These are phyloP conservation scores for Trypanosomatidae sp. DNA, from an alignment of 208 protist species.

Conservation along the genomic window DNA sequence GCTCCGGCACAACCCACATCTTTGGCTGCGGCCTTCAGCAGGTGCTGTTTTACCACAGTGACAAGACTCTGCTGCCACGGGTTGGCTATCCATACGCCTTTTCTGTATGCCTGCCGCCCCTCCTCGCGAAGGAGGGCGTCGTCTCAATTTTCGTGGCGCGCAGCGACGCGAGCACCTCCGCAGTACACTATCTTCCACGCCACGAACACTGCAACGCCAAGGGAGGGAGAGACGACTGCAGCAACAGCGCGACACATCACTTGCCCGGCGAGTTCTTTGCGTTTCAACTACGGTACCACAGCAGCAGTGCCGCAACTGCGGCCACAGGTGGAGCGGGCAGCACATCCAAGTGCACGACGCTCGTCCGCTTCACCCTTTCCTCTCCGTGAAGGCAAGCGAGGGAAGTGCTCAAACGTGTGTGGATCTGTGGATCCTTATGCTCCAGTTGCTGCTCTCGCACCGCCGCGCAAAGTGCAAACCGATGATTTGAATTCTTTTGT, in stretches of 20 bases:
- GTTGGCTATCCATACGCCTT: constrained; percentile 34
- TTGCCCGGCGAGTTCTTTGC: constrained; percentile 22
- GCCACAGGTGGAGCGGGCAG: neutral
- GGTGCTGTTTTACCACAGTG: constrained; percentile 31
- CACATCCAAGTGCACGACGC: constrained; percentile 2
- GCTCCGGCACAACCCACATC: constrained; percentile 47
- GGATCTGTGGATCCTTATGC: neutral
- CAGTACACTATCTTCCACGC: constrained; percentile 21
- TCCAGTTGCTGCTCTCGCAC: neutral
- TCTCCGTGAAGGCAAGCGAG: neutral
- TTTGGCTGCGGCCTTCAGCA: constrained; percentile 38
- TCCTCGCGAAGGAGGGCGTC: constrained; percentile 13
- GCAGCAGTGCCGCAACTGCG: neutral
- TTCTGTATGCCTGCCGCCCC: constrained; percentile 23
- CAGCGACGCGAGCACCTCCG: constrained; percentile 21
- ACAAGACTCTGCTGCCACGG: constrained; percentile 32
- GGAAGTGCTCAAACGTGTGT: neutral
- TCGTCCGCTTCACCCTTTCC: constrained; percentile 1
- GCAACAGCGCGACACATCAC: neutral
- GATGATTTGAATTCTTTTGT: neutral
- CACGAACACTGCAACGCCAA: constrained; percentile 4
- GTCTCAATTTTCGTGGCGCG: constrained; percentile 18
- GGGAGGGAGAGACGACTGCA: neutral
- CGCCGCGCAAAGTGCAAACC: neutral
- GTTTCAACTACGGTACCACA: constrained; percentile 24